Conservation (phyloP, 208 protist genomes). For the Leishmania braziliensis region DNA sequence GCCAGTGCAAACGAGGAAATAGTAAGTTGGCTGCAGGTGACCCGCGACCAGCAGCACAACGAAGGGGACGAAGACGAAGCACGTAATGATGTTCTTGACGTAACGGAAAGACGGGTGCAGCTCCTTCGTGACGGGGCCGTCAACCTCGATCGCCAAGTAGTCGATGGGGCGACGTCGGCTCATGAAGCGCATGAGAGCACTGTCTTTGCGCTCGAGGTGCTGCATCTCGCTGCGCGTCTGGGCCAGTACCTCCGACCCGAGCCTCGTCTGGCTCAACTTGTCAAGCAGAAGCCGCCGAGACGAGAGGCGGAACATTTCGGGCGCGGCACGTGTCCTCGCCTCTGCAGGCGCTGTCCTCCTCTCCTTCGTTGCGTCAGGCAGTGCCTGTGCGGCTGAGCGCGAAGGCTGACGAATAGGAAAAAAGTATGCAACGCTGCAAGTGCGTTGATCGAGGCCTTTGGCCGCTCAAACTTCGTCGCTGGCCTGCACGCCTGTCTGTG, state of each 20-base stretch:
- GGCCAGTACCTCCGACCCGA: conserved; percentile 79
- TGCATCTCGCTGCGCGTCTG: conserved; percentile 77
- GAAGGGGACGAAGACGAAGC: conserved; percentile 50
- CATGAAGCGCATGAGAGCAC: conserved; percentile 66
- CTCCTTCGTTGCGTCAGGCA: not conserved
- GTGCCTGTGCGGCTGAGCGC: not conserved
- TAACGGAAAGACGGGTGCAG: conserved; percentile 72
- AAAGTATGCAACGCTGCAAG: not conserved
- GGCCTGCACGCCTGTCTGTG: not conserved
- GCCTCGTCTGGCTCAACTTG: conserved; percentile 64
- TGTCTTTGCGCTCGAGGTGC: conserved; percentile 54
- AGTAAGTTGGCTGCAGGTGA: conserved; percentile 75
- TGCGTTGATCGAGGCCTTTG: not conserved
- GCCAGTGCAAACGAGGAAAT: conserved; percentile 56
- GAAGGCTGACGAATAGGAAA: too few species aligned
- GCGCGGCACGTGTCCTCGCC: not conserved
- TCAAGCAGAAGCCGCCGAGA: conserved; percentile 42
- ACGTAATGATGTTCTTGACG: conserved; percentile 59
- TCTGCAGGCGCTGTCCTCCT: not conserved
- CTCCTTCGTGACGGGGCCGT: conserved; percentile 64
- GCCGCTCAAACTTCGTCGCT: not conserved
- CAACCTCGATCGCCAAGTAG: conserved; percentile 76
- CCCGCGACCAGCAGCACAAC: conserved; percentile 55
- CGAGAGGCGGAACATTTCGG: conserved; percentile 50
- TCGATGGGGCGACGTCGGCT: conserved; percentile 73